phyloP scores from a whole-genome alignment of 768 basidiomycete species.

The Trametes villosa region DNA sequence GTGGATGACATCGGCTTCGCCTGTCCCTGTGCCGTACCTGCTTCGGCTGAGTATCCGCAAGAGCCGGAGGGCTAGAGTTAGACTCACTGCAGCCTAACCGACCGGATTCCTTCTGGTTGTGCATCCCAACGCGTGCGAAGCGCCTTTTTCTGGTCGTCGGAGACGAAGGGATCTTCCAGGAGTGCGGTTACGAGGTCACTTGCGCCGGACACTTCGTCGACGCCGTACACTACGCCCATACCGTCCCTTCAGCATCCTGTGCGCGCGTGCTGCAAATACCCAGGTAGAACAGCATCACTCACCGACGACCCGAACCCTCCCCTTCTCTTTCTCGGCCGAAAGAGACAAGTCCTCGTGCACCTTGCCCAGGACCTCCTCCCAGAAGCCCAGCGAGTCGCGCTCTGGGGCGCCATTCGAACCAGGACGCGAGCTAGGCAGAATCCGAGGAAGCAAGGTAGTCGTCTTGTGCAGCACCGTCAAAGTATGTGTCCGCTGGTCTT shows the following conservation, averaged over 20 bases:
- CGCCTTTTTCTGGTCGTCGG: slow-evolving; percentile 48
- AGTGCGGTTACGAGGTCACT: slow-evolving; percentile 69
- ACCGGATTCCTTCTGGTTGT: slow-evolving; percentile 2
- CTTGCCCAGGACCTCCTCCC: slow-evolving; percentile 48
- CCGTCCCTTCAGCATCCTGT: too few relatives aligned
- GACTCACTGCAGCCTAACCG: slow-evolving; percentile 21
- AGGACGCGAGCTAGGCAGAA: slow-evolving; percentile 37
- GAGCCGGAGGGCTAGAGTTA: too few relatives aligned
- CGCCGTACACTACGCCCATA: slow-evolving; percentile 53
- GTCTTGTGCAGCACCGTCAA: slow-evolving; percentile 57
- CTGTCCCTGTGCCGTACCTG: slow-evolving; percentile 24
- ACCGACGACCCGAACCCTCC: slow-evolving; percentile 52
- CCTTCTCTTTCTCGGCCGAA: slow-evolving; percentile 35
- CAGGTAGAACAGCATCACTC: slow-evolving; percentile 32
- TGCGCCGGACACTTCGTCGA: slow-evolving; percentile 57
- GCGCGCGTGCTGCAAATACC: too few relatives aligned
- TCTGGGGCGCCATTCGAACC: slow-evolving; percentile 13
- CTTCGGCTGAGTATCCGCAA: not conserved
- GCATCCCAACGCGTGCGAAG: slow-evolving; percentile 52
- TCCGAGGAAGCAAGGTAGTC: slow-evolving; percentile 48
- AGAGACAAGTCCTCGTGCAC: slow-evolving; percentile 37
- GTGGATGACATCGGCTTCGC: slow-evolving; percentile 27
- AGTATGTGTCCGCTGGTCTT: slow-evolving; percentile 33
- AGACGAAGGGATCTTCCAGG: slow-evolving; percentile 69
- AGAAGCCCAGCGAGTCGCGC: slow-evolving; percentile 45